Conservation (phyloP, 768 basidiomycete species). For the Suillus tomentosus region DNA sequence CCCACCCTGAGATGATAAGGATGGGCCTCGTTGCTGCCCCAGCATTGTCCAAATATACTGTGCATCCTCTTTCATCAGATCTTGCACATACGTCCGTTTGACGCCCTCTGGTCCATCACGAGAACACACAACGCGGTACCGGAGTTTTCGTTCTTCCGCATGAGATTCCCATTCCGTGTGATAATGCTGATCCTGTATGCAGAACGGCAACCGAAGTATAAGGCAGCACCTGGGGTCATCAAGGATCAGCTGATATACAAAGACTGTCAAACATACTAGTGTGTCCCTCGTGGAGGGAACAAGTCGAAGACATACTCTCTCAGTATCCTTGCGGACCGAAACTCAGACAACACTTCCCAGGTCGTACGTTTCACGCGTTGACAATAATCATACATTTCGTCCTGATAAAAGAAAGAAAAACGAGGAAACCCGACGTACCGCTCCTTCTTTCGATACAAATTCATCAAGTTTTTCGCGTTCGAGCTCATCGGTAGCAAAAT, state of each 20-base stretch:
- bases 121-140: constrained; percentile 75
- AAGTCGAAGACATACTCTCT: constrained; percentile 87
- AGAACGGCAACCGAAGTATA: constrained; percentile 93
- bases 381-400: constrained; percentile 90
- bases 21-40: constrained; percentile 53
- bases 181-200: constrained; percentile 75
- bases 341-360: constrained; percentile 84
- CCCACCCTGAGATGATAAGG: constrained; percentile 91
- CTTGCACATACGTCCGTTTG: constrained; percentile 55
- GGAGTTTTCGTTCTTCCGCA: constrained; percentile 19
- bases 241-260: not conserved
- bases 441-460: constrained; percentile 72
- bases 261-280: constrained; percentile 41
- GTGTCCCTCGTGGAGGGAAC: constrained; percentile 67
- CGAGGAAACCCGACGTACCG: constrained; percentile 43
- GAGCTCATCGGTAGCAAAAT: constrained; percentile 75
- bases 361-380: constrained; percentile 79
- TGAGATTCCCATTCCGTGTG: constrained; percentile 66
- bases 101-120: constrained; percentile 32
- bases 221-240: constrained; percentile 56
- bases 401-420: constrained; percentile 47
- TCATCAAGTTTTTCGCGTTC: constrained; percentile 86
- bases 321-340: constrained; percentile 70
- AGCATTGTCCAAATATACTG: constrained; percentile 60
- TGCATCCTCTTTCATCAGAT: constrained; percentile 72